Evolutionary conservation across 495 filamentous ascomycete genomes (phyloP), one percentile per base, ranked within the genome.

Genomic region (Talaromyces liani): DNA sequence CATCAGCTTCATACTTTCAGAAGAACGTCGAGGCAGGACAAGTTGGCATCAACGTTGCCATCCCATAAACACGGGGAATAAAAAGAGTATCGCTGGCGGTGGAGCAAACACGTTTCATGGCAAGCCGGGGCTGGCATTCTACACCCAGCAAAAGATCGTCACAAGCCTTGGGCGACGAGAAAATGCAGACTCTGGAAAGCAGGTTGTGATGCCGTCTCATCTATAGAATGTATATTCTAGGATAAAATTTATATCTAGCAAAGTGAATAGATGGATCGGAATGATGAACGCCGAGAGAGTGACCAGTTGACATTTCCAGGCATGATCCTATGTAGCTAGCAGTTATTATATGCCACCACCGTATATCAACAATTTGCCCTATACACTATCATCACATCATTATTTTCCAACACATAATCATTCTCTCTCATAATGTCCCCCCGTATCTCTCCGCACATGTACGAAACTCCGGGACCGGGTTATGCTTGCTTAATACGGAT

Each of bases 41-140:
- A 76, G 86, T 92, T 12, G 89, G 89, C 33, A 87, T 92, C 74
- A 92, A 92, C 66, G 89, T 81, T 10, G 78, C 78, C 10, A 81
- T 81, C 64, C 62, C 53, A 41, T n/a, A n/a, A n/a, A n/a, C n/a
- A n/a, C 63, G 0, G 63, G 56, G 27, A 65, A 61, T 47, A 61
- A 65, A 20, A 65, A 84, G 75, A 89, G 85, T 63, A 79, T 94
- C 39, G 91, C 91, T 0, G 91, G 91, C 6, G 88, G 89, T 24
- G 90, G 91, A 25, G 89, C 86, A 29, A 91, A 84, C 72, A 89
- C 87, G n/a, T 94, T 93, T 65, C 93, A 94, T 67, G 91, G 91
- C 27, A 85, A 87, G 68, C 85, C 88, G 14, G 91, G 90, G 1
- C 66, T 94, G 60, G 83, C 83, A 64, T 94, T 94, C 66, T 93